Evolutionary conservation across 1,284 basidiomycete genomes (phyloP).

Genomic region (Cronartium ribicola): DNA sequence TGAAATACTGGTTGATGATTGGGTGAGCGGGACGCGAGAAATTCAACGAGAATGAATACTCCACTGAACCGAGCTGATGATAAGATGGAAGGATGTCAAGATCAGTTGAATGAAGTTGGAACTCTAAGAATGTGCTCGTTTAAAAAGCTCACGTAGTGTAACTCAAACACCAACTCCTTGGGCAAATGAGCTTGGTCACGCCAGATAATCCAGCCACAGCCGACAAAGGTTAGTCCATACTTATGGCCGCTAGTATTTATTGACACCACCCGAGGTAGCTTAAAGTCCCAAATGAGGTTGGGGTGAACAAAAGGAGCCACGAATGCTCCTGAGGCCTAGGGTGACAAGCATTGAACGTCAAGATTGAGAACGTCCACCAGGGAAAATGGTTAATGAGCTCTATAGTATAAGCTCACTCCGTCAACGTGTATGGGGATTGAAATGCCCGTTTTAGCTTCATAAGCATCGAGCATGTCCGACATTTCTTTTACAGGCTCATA

Average conservation of each 20-base stretch:
- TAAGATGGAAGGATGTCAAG: no score
- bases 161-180: conserved; percentile 86
- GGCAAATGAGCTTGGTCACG: conserved; percentile 64
- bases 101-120: no score
- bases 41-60: conserved; percentile 82
- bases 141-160: conserved; percentile 65
- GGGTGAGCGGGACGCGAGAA: conserved; percentile 87
- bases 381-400: no score
- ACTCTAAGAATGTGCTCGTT: no score
- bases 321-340: not conserved
- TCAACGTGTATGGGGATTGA: conserved; percentile 44
- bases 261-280: conserved; percentile 75
- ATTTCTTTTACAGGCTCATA: conserved; percentile 89
- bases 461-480: conserved; percentile 76
- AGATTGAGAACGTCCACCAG: no score
- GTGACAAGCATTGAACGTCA: no score
- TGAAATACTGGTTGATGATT: conserved; percentile 89
- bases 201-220: conserved; percentile 85
- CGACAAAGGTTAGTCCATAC: conserved; percentile 76
- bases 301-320: conserved; percentile 53
- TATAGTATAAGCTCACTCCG: conserved; percentile 53
- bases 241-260: conserved; percentile 79
- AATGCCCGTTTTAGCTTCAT: conserved; percentile 73
- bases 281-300: conserved; percentile 79
- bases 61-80: conserved; percentile 56